phyloP scores from a whole-genome alignment of 2,329 filamentous ascomycete genomes.

The Hymenoscyphus scutula region DNA sequence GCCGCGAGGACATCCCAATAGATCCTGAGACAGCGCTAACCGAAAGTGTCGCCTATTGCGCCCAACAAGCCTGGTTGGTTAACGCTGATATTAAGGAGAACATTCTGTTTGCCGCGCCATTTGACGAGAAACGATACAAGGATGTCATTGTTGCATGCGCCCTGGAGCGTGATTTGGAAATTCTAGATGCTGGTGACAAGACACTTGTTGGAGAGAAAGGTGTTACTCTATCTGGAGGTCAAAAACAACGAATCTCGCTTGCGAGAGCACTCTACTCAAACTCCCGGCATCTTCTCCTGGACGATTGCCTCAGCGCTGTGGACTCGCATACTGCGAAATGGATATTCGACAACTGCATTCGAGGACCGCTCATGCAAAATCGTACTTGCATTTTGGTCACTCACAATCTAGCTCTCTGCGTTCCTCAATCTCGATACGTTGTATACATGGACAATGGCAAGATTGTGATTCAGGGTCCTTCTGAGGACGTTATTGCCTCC shows the following conservation, averaged over 20 bases:
- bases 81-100: constrained; percentile 96
- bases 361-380: constrained; percentile 81
- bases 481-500: constrained; percentile 77
- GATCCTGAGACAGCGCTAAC: constrained; percentile 83
- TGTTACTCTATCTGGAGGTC: constrained; percentile 91
- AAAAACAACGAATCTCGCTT: constrained; percentile 95
- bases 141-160: constrained; percentile 90
- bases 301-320: constrained; percentile 94
- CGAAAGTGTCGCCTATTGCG: constrained; percentile 93
- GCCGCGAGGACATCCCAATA: constrained; percentile 77
- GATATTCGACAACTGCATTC: constrained; percentile 93
- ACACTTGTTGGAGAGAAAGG: constrained; percentile 96
- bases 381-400: constrained; percentile 94
- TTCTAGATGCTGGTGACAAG: constrained; percentile 87
- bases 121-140: constrained; percentile 78
- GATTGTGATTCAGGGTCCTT: constrained; percentile 71
- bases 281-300: constrained; percentile 83
- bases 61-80: constrained; percentile 94
- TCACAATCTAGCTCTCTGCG: constrained; percentile 87
- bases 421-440: constrained; percentile 75
- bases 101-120: constrained; percentile 83
- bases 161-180: constrained; percentile 84
- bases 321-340: constrained; percentile 97
- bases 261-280: constrained; percentile 97
- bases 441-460: constrained; percentile 87